Evolutionary conservation across 257 asterid genomes (phyloP).

Genomic region (Hygrophila difformis): DNA sequence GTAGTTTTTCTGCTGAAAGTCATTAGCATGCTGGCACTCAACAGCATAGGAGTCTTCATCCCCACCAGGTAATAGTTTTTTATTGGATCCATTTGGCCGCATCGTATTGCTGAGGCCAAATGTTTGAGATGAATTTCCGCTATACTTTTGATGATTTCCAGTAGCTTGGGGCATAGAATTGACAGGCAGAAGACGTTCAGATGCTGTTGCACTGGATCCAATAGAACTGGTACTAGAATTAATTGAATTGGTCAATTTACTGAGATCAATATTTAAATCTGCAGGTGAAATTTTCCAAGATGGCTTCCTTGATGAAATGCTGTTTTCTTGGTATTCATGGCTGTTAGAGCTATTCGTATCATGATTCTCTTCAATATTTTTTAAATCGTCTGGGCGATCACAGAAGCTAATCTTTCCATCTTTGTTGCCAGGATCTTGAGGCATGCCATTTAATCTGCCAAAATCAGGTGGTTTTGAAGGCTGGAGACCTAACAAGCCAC

Average conservation of each 20-base stretch:
- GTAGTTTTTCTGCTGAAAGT: constrained; percentile 26
- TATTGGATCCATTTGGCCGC: constrained; percentile 44
- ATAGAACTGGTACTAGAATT: constrained; percentile 23
- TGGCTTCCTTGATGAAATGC: constrained; percentile 36
- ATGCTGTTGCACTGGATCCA: constrained; percentile 24
- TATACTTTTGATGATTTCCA: constrained; percentile 27
- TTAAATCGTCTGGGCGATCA: constrained; percentile 23
- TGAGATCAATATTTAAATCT: constrained; percentile 62
- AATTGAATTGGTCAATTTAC: constrained; percentile 31
- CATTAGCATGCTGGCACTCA: constrained; percentile 23
- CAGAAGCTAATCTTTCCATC: constrained; percentile 23
- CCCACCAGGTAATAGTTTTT: constrained; percentile 33
- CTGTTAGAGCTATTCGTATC: constrained; percentile 24
- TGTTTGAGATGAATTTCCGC: constrained; percentile 46
- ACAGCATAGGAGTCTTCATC: constrained; percentile 21
- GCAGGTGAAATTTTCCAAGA: constrained; percentile 60
- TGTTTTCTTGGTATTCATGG: constrained; percentile 38
- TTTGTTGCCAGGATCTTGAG: constrained; percentile 24
- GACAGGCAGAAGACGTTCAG: constrained; percentile 26
- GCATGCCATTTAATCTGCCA: constrained; percentile 26
- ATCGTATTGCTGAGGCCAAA: constrained; percentile 50
- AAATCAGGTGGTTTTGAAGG: constrained; percentile 95
- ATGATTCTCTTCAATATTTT: constrained; percentile 22
- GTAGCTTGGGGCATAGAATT: constrained; percentile 21
- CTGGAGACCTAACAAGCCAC: constrained; percentile 89